Evolutionary conservation across 78 protist genomes (phyloP).

Genomic region (slime mould (Dictyostelium discoideum)): DNA sequence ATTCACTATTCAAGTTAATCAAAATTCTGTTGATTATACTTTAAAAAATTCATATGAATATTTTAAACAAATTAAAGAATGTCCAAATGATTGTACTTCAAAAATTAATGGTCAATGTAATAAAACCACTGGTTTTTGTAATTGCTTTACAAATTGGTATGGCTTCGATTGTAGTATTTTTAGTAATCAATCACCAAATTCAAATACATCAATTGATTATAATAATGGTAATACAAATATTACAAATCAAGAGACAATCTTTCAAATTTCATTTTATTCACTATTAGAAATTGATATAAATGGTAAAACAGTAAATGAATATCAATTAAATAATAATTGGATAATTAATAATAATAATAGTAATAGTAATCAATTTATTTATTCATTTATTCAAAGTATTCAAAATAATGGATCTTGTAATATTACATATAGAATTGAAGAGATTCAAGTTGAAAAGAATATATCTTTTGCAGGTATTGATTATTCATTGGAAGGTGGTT

Average conservation of each 20-base stretch:
- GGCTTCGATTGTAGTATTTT: not conserved
- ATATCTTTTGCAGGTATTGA: not conserved
- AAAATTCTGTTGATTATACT: not conserved
- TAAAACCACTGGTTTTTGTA: not conserved
- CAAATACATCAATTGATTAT: not conserved
- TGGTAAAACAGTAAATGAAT: not conserved
- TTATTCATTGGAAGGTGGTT: not conserved
- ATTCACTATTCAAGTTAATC: not conserved
- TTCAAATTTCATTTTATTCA: not conserved
- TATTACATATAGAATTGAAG: not conserved
- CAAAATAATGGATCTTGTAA: not conserved
- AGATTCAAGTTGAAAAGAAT: not conserved
- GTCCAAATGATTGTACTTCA: slow-evolving; percentile 4
- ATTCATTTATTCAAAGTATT: not conserved
- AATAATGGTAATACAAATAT: not conserved
- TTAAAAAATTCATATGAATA: not conserved
- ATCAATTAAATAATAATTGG: not conserved
- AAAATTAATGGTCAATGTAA: not conserved
- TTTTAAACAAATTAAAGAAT: not conserved
- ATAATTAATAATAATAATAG: not conserved
- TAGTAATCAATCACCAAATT: not conserved
- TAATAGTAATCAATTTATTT: not conserved
- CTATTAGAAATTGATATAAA: not conserved
- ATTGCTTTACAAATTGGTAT: not conserved
- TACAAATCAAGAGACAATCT: not conserved